These are phyloP conservation scores for Leccinum aurantiacum DNA, from an alignment of 768 basidiomycete species.

Conservation along the genomic window DNA sequence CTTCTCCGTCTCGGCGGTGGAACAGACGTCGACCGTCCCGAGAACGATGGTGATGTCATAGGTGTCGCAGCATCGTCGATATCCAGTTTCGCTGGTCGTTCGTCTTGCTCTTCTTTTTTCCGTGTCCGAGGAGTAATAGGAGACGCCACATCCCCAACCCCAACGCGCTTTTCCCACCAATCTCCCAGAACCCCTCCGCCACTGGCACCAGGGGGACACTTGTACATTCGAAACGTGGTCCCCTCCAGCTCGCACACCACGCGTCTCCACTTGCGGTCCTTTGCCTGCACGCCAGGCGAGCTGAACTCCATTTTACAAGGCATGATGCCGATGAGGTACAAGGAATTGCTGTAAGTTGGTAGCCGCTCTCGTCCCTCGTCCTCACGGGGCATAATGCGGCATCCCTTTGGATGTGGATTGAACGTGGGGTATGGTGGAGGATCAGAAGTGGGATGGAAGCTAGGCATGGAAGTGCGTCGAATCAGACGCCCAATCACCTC, in stretches of 20 bases:
- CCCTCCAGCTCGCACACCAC: conserved; percentile 90
- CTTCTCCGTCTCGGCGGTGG: too few relatives aligned
- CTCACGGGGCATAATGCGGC: conserved; percentile 46
- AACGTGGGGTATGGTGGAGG: conserved; percentile 72
- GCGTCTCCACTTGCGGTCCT: conserved; percentile 89
- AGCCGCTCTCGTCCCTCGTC: conserved; percentile 84
- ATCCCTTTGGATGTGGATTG: conserved; percentile 27
- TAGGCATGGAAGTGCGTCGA: conserved; percentile 71
- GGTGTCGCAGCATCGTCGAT: conserved; percentile 13
- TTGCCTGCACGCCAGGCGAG: conserved; percentile 80
- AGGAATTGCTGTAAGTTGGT: conserved; percentile 77
- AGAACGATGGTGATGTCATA: not conserved
- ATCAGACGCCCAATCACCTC: conserved; percentile 42
- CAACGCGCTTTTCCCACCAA: conserved; percentile 80
- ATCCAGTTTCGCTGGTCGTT: conserved; percentile 26
- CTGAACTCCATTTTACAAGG: conserved; percentile 93
- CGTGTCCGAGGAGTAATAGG: conserved; percentile 28
- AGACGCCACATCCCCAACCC: conserved; percentile 59
- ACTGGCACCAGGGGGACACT: conserved; percentile 41
- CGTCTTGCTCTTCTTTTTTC: conserved; percentile 27
- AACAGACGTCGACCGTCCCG: conserved; percentile 8
- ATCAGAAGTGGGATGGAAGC: conserved; percentile 52
- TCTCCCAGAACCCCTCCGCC: conserved; percentile 58
- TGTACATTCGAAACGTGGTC: conserved; percentile 81
- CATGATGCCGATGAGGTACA: conserved; percentile 79